These are phyloP conservation scores for Penstemon newberryi DNA, from an alignment of 257 asterid genomes.

Conservation along the genomic window DNA sequence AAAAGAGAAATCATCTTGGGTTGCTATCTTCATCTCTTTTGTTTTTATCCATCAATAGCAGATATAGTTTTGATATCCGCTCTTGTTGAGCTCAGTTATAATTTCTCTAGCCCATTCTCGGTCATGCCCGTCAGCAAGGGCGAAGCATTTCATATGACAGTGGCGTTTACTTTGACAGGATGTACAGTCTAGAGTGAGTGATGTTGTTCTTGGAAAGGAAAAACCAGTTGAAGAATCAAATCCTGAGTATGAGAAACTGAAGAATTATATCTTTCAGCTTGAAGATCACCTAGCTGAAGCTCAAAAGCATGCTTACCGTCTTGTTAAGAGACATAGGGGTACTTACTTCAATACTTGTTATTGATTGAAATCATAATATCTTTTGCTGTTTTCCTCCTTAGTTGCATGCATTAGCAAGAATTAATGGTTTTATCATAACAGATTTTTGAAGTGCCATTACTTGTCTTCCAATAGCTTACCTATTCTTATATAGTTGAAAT, in stretches of 20 bases:
- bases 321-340: conserved; percentile 97
- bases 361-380: conserved; percentile 15
- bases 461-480: conserved; percentile 12
- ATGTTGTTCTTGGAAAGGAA: conserved; percentile 97
- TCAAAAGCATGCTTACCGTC: conserved; percentile 95
- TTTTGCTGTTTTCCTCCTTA: conserved; percentile 1
- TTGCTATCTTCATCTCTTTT: conserved; percentile 14
- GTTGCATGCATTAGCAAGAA: conserved; percentile 10
- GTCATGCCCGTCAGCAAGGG: conserved; percentile 16
- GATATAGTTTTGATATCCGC: conserved; percentile 6
- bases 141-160: conserved; percentile 23
- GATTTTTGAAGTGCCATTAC: conserved; percentile 3
- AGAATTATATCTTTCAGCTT: conserved; percentile 82
- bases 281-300: conserved; percentile 97
- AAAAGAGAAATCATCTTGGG: conserved; percentile 1
- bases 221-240: conserved; percentile 94
- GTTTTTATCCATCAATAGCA: background rate
- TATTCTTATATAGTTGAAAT: background rate
- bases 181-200: conserved; percentile 92
- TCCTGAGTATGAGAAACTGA: conserved; percentile 87
- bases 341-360: conserved; percentile 16
- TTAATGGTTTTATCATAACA: conserved; percentile 9
- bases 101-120: background rate
- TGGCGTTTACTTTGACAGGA: conserved; percentile 56
- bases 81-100: background rate